A percentile compares a stretch with the other conserved stretches of the same genome.
These are phyloP conservation scores for Fusarium sulawesiense DNA, from an alignment of 2,329 filamentous ascomycete genomes.

Conservation along the genomic window DNA sequence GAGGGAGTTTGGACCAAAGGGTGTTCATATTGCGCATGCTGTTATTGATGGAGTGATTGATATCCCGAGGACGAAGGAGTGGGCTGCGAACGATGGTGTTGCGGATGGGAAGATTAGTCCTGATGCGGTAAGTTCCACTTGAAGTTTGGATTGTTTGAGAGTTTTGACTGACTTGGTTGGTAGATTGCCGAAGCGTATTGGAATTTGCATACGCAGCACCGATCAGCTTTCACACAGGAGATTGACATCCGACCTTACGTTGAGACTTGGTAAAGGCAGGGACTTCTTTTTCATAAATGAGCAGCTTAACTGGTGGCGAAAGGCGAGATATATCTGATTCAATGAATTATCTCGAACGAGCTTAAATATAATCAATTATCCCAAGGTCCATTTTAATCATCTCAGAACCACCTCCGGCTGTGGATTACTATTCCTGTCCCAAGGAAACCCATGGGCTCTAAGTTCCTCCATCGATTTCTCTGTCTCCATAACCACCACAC, in stretches of 20 bases:
- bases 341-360: too few relatives aligned
- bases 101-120: conserved; percentile 75
- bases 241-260: conserved; percentile 82
- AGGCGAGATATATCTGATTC: too few relatives aligned
- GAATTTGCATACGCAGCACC: conserved; percentile 83
- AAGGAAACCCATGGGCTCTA: neutral
- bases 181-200: conserved; percentile 90
- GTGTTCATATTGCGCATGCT: conserved; percentile 84
- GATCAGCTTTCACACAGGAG: conserved; percentile 83
- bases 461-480: neutral
- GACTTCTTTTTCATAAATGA: too few relatives aligned
- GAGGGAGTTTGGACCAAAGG: conserved; percentile 84
- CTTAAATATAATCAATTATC: too few relatives aligned
- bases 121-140: conserved; percentile 70
- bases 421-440: neutral
- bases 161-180: conserved; percentile 11
- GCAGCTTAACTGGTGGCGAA: accelerated
- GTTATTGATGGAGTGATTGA: conserved; percentile 90
- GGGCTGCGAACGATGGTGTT: conserved; percentile 56
- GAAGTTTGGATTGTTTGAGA: accelerated
- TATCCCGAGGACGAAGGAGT: conserved; percentile 74
- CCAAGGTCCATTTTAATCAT: too few relatives aligned
- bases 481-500: neutral
- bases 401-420: neutral
- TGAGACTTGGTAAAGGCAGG: too few relatives aligned